phyloP scores from a whole-genome alignment of 2,329 filamentous ascomycete genomes.

The Talaromyces sp. region DNA sequence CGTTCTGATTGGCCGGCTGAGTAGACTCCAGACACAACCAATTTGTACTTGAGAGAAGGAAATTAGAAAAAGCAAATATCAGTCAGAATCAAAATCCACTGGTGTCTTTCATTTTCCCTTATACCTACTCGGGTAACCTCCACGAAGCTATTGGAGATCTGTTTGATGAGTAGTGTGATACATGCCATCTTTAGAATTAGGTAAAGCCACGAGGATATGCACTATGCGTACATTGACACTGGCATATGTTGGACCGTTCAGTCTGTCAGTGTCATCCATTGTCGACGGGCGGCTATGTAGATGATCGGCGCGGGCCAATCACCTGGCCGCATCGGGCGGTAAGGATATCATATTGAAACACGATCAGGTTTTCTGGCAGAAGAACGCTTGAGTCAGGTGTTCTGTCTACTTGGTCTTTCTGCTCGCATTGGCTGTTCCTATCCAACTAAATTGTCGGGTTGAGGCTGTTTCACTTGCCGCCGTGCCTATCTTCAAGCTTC shows the following conservation, averaged over 20 bases:
- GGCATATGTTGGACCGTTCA: constrained; percentile 9
- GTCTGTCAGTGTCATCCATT: not conserved
- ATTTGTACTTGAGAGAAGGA: not conserved
- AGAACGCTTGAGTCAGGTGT: not conserved
- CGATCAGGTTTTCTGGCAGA: not conserved
- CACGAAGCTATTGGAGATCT: not conserved
- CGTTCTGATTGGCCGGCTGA: not conserved
- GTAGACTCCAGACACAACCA: not conserved
- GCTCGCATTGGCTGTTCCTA: not conserved
- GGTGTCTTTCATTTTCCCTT: not conserved
- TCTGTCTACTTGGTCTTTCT: not conserved
- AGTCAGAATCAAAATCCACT: not conserved
- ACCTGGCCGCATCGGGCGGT: not conserved
- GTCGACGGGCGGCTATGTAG: constrained; percentile 1
- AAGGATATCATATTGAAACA: constrained; percentile 8
- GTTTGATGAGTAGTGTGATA: not conserved
- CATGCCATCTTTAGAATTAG: constrained; percentile 6
- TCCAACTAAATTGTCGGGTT: not conserved
- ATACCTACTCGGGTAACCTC: not conserved
- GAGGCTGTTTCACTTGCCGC: constrained; percentile 9
- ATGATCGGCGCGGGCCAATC: not conserved
- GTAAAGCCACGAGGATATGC: constrained; percentile 13
- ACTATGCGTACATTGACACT: constrained; percentile 9
- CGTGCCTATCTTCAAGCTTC: not conserved
- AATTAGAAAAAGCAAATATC: not conserved